Evolutionary conservation across 306 rosid genomes (phyloP).

Genomic region (Dalbergia cochinchinensis): DNA sequence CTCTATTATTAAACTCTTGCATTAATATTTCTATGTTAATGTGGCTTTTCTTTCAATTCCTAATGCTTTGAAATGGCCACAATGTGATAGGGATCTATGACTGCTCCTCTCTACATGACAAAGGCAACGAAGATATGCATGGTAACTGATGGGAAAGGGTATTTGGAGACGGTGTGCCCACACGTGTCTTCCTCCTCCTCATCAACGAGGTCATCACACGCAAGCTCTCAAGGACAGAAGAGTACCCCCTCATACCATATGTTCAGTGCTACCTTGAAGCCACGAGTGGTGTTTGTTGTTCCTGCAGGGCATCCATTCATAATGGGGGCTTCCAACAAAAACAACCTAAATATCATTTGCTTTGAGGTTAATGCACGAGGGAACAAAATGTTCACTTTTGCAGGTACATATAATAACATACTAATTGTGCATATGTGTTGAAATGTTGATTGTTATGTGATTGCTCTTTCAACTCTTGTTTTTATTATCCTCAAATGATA

Average conservation of each 20-base stretch:
- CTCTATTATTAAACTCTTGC: no score
- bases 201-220: background rate
- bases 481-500: background rate
- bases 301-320: slow-evolving; percentile 75
- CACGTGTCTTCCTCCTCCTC: slow-evolving; percentile 41
- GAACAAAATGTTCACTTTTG: slow-evolving; percentile 56
- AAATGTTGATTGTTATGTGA: background rate
- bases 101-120: slow-evolving; percentile 57
- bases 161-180: slow-evolving; percentile 73
- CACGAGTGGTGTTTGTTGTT: slow-evolving; percentile 54
- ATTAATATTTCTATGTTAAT: background rate
- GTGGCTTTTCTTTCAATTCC: background rate
- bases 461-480: background rate
- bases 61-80: background rate
- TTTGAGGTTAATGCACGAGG: slow-evolving; percentile 66
- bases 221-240: background rate
- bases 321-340: slow-evolving; percentile 40
- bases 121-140: slow-evolving; percentile 60
- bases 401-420: slow-evolving; percentile 39
- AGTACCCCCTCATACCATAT: slow-evolving; percentile 44
- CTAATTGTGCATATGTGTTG: no score
- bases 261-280: slow-evolving; percentile 47
- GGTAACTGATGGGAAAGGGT: slow-evolving; percentile 60
- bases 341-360: slow-evolving; percentile 57
- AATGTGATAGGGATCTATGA: slow-evolving; percentile 59